Evolutionary conservation across 163 green algal genomes (phyloP), one percentile per base, ranked within the genome.

Genomic region (Chlorella variabilis): DNA sequence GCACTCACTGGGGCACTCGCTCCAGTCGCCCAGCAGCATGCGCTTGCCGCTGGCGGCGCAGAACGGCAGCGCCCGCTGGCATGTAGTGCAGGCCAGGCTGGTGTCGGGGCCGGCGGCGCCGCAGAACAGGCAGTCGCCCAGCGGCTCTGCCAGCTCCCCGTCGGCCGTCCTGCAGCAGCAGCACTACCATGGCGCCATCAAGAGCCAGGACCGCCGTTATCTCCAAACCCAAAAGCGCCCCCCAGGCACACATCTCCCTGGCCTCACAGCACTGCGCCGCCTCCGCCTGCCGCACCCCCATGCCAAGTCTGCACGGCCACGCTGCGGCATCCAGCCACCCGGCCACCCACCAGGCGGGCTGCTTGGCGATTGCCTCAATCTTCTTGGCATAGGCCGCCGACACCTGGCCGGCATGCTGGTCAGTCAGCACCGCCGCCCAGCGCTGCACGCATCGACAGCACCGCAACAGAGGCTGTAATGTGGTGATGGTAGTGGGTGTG

Each of bases 341-440:
- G 15, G 11, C 3, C 41, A 79, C 56, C 21, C 63, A 85, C 61
- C 71, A 81, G 36, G 74, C 70, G 51, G 75, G 75, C 36, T 67
- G 75, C 23, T 71, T 71, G 20, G 75, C 75, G 17, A 82, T 82
- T 31, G 61, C 75, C 87, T 96, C 92, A 70, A 96, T 95, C 86
- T 96, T 96, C 75, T 91, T 91, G 82, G 90, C 91, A 88, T 94
- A 94, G 77, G 90, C 88, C 18, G 88, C 80, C 21, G 88, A 80
- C 39, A 96, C 90, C 62, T 90, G 75, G 25, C 81, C 71, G 51
- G 88, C 87, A 86, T 95, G 91, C 81, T 95, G 91, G 17, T 90
- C 79, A 92, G 96, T 94, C 71, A 97, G 89, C 86, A 91, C 91
- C 36, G 84, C 87, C 3, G 93, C 93, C 82, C 95, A 94, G 77